phyloP scores from a whole-genome alignment of 768 basidiomycete genomes.

The Pleurotus pulmonarius region DNA sequence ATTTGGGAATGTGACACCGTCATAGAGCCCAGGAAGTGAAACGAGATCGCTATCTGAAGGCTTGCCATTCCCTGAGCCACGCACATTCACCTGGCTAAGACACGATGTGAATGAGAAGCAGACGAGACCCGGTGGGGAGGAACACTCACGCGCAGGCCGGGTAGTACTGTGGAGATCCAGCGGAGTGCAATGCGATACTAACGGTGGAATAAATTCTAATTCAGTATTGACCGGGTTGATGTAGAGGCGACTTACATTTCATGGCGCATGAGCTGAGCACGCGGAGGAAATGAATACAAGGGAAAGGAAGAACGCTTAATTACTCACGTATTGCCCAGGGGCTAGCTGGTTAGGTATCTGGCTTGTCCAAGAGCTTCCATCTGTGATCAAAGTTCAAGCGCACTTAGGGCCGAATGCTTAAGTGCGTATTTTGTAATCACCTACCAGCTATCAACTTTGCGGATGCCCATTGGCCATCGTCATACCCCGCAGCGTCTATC shows the following conservation, averaged over 20 bases:
- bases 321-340: slow-evolving; percentile 47
- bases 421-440: slow-evolving; percentile 11
- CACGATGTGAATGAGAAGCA: background rate
- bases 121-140: background rate
- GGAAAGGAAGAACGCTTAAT: background rate
- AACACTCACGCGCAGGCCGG: slow-evolving; percentile 44
- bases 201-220: background rate
- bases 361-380: slow-evolving; percentile 36
- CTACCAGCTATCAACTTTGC: slow-evolving; percentile 36
- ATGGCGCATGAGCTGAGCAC: slow-evolving; percentile 38
- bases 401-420: too few relatives aligned
- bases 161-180: slow-evolving; percentile 37
- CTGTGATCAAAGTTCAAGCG: slow-evolving; percentile 16
- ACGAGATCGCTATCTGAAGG: slow-evolving; percentile 30
- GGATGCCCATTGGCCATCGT: slow-evolving; percentile 37
- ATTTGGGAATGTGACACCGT: slow-evolving; percentile 29
- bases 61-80: slow-evolving; percentile 30
- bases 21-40: slow-evolving; percentile 31
- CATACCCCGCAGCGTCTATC: slow-evolving; percentile 42
- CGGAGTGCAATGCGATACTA: slow-evolving; percentile 43
- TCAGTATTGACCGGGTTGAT: background rate
- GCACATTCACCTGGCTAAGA: slow-evolving; percentile 31
- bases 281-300: background rate
- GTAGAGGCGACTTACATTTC: slow-evolving; percentile 36
- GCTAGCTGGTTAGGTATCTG: slow-evolving; percentile 38